A percentile compares a stretch with the other conserved stretches of the same genome.
These are phyloP conservation scores for Scytalidium lignicola DNA, from an alignment of 2,329 filamentous ascomycete genomes.

Conservation along the genomic window DNA sequence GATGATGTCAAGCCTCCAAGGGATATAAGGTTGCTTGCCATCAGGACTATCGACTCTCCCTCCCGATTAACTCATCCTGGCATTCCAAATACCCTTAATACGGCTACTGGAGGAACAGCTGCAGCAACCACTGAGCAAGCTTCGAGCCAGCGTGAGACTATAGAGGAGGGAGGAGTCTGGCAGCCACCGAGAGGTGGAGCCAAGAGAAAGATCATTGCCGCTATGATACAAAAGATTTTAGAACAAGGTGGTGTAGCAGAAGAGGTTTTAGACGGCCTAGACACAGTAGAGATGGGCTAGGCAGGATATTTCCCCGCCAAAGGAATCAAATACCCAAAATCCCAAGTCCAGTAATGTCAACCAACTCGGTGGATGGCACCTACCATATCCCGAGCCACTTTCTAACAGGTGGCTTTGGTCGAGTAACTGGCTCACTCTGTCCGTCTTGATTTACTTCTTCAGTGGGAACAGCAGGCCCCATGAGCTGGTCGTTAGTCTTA, in stretches of 20 bases:
- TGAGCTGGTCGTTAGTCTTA: slow-evolving; percentile 27
- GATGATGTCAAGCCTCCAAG: slow-evolving; percentile 29
- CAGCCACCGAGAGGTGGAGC: slow-evolving; percentile 78
- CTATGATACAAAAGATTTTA: slow-evolving; percentile 72
- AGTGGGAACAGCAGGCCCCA: slow-evolving; percentile 27
- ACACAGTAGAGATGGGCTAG: slow-evolving; percentile 65
- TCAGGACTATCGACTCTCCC: slow-evolving; percentile 70
- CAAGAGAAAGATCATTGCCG: slow-evolving; percentile 65
- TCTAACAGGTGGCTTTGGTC: slow-evolving; percentile 55
- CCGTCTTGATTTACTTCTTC: slow-evolving; percentile 30
- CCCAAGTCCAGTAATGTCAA: background rate
- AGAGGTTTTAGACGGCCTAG: slow-evolving; percentile 78
- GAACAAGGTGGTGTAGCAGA: slow-evolving; percentile 75
- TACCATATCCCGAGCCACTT: slow-evolving; percentile 84
- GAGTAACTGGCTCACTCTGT: slow-evolving; percentile 34
- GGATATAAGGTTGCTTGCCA: slow-evolving; percentile 57
- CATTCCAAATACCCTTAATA: slow-evolving; percentile 59
- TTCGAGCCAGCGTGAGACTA: slow-evolving; percentile 43
- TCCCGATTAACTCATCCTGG: slow-evolving; percentile 68
- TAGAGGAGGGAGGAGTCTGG: slow-evolving; percentile 71
- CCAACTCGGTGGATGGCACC: slow-evolving; percentile 2
- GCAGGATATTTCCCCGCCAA: background rate
- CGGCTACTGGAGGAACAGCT: slow-evolving; percentile 39
- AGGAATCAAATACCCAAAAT: background rate
- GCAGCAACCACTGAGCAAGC: slow-evolving; percentile 35